Evolutionary conservation across 2,329 filamentous ascomycete species (phyloP).

Genomic region (Penicillium decumbens): DNA sequence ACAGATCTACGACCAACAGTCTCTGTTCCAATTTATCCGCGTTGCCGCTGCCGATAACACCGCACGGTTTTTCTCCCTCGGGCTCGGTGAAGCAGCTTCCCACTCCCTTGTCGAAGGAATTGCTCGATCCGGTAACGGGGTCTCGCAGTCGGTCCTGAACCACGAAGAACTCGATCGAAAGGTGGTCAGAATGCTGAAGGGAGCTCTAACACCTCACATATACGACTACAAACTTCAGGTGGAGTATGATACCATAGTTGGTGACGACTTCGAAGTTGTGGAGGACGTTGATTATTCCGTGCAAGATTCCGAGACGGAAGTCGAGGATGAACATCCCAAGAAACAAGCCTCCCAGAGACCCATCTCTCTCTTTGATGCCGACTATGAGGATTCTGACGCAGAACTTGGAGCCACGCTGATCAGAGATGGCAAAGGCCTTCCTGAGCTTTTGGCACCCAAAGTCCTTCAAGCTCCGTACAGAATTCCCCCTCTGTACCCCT

Average conservation of each 20-base stretch:
- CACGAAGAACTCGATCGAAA: conserved; percentile 65
- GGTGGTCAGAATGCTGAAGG: conserved; percentile 70
- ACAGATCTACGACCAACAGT: conserved; percentile 48
- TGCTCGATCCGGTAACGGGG: conserved; percentile 55
- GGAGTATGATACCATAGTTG: conserved; percentile 47
- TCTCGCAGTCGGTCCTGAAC: conserved; percentile 58
- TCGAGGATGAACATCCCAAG: conserved; percentile 8
- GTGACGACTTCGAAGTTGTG: conserved; percentile 60
- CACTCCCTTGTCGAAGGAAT: conserved; percentile 57
- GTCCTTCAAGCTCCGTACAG: conserved; percentile 60
- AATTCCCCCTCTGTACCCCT: conserved; percentile 63
- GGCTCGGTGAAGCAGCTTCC: conserved; percentile 53
- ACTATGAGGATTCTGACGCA: conserved; percentile 43
- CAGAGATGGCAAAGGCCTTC: conserved; percentile 42
- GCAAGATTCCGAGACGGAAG: conserved; percentile 10
- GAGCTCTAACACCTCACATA: conserved; percentile 62
- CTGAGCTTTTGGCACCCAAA: conserved; percentile 50
- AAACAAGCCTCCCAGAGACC: conserved; percentile 31
- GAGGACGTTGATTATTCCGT: conserved; percentile 45
- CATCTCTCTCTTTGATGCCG: conserved; percentile 59
- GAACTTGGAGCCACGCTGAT: conserved; percentile 35
- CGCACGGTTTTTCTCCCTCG: conserved; percentile 53
- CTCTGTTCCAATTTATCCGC: conserved; percentile 49
- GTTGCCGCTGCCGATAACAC: conserved; percentile 39
- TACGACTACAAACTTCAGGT: conserved; percentile 61